Conservation (phyloP, 352 stramenopile species). For the Peronospora farinosa region DNA sequence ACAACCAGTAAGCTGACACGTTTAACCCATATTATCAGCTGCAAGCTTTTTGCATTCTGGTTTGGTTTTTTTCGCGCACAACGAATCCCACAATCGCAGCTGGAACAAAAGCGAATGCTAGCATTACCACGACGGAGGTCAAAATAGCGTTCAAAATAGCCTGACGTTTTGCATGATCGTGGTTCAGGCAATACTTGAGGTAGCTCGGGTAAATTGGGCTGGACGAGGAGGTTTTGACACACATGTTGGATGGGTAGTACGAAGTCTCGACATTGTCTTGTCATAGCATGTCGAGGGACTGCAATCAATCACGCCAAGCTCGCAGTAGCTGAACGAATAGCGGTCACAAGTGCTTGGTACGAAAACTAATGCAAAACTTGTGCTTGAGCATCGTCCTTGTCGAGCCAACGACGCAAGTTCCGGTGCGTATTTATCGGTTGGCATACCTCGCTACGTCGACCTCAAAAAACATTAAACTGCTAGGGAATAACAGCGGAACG, state of each 20-base stretch:
- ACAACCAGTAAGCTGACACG: conserved; percentile 50
- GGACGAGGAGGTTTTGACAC: conserved; percentile 18
- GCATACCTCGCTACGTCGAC: conserved; percentile 50
- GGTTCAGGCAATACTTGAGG: conserved; percentile 41
- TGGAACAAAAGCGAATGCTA: conserved; percentile 66
- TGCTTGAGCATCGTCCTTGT: conserved; percentile 26
- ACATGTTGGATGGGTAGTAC: conserved; percentile 43
- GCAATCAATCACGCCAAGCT: conserved; percentile 42
- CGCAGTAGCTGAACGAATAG: conserved; percentile 37
- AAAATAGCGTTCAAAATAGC: conserved; percentile 60
- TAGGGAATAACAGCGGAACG: conserved; percentile 58
- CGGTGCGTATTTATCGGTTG: conserved; percentile 21
- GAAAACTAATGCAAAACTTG: conserved; percentile 22
- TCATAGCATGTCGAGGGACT: conserved; percentile 39
- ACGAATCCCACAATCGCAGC: conserved; percentile 58
- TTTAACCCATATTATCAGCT: conserved; percentile 57
- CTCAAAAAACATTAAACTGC: conserved; percentile 41
- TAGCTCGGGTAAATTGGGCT: conserved; percentile 29
- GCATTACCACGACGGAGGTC: conserved; percentile 48
- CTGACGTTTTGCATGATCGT: conserved; percentile 55
- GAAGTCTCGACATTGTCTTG: conserved; percentile 28
- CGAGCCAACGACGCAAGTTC: conserved; percentile 18
- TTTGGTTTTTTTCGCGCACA: conserved; percentile 55
- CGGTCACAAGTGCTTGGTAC: conserved; percentile 23
- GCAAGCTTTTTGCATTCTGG: conserved; percentile 59